These are phyloP conservation scores for Lentinula edodes DNA, from an alignment of 768 basidiomycete genomes.

Conservation along the genomic window DNA sequence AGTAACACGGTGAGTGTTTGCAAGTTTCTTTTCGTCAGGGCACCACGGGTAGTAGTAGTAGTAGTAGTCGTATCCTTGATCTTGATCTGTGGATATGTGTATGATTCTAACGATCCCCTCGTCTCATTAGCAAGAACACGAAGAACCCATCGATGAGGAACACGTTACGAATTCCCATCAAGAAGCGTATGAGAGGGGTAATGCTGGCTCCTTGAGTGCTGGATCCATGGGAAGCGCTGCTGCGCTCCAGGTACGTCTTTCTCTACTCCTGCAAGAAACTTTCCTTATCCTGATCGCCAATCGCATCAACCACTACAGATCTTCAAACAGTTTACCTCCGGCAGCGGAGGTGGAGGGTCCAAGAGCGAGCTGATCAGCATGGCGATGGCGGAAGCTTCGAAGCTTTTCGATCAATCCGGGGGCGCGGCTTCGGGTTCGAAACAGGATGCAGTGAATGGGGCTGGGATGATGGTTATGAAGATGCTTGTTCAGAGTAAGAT, in stretches of 20 bases:
- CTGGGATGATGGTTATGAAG: conserved; percentile 84
- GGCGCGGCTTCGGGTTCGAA: conserved; percentile 61
- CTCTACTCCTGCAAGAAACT: neutral
- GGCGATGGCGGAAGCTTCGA: conserved; percentile 79
- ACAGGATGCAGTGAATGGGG: conserved; percentile 81
- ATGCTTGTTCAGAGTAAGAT: conserved; percentile 68
- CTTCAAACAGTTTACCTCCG: conserved; percentile 64
- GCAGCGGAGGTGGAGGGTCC: conserved; percentile 32
- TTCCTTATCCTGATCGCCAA: neutral
- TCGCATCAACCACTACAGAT: conserved; percentile 29
- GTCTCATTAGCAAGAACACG: conserved; percentile 39
- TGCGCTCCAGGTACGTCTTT: conserved; percentile 53
- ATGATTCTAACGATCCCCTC: neutral
- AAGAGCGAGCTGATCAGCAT: conserved; percentile 72
- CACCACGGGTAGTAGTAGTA: no score
- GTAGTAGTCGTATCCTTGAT: no score
- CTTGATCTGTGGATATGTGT: neutral
- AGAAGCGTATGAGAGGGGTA: conserved; percentile 51
- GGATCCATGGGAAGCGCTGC: conserved; percentile 70
- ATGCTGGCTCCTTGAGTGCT: conserved; percentile 50
- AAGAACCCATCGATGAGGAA: conserved; percentile 62
- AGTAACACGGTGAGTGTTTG: conserved; percentile 38
- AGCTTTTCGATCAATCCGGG: conserved; percentile 68
- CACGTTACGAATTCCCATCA: conserved; percentile 56
- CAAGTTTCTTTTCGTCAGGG: no score